Evolutionary conservation across 2,329 filamentous ascomycete species (phyloP).

Genomic region (Aspergillus melleus): DNA sequence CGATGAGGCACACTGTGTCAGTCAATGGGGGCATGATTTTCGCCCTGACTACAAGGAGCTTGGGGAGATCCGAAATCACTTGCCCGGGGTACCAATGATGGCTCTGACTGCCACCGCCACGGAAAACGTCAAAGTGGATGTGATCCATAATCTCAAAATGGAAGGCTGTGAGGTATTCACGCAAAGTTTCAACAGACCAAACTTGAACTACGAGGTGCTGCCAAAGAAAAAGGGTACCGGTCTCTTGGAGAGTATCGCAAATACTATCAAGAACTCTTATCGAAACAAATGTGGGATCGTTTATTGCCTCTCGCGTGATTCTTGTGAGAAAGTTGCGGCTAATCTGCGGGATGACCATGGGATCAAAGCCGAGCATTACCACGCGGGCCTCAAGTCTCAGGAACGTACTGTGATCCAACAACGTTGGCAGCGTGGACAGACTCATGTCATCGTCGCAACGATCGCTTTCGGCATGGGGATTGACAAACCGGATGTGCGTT

Average conservation of each 20-base stretch:
- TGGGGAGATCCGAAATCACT: slow-evolving; percentile 69
- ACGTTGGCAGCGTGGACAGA: slow-evolving; percentile 75
- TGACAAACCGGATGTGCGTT: slow-evolving; percentile 94
- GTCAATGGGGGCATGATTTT: slow-evolving; percentile 99
- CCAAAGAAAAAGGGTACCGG: slow-evolving; percentile 64
- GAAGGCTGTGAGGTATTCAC: slow-evolving; percentile 73
- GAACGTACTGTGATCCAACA: slow-evolving; percentile 72
- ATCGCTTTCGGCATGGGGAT: slow-evolving; percentile 99
- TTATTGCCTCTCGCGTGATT: slow-evolving; percentile 84
- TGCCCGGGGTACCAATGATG: slow-evolving; percentile 83
- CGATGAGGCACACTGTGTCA: slow-evolving; percentile 98
- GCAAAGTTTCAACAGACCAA: slow-evolving; percentile 96
- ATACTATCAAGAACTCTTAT: slow-evolving; percentile 69
- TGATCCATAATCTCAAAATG: slow-evolving; percentile 89
- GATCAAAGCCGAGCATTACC: slow-evolving; percentile 80
- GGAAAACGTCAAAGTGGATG: slow-evolving; percentile 85
- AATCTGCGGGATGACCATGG: slow-evolving; percentile 61
- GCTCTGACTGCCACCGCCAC: slow-evolving; percentile 95
- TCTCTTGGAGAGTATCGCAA: slow-evolving; percentile 54
- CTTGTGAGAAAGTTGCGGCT: slow-evolving; percentile 75
- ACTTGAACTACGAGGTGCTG: slow-evolving; percentile 83
- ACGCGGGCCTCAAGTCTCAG: slow-evolving; percentile 70
- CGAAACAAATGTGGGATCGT: slow-evolving; percentile 78
- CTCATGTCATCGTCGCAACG: slow-evolving; percentile 92
- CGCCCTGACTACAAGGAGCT: slow-evolving; percentile 91